These are phyloP conservation scores for Phytomonas serpens DNA, from an alignment of 208 protist species.

Conservation along the genomic window DNA sequence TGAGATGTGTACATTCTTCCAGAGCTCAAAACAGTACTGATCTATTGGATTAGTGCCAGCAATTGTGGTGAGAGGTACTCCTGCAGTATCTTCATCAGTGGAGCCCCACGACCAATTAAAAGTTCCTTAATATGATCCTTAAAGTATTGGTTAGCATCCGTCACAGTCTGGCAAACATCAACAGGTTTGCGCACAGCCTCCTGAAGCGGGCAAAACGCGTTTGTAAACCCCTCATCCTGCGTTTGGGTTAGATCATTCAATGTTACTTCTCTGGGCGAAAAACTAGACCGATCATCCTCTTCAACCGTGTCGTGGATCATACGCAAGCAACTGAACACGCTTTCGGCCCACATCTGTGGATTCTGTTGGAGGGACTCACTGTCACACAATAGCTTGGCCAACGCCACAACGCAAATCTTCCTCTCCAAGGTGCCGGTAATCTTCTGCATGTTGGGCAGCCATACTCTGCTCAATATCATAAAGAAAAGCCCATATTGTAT, in stretches of 20 bases:
- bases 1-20: constrained; percentile 7
- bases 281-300: constrained; percentile 73
- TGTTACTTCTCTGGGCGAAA: constrained; percentile 31
- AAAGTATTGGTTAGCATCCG: constrained; percentile 66
- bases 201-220: constrained; percentile 69
- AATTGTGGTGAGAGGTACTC: constrained; percentile 32
- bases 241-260: constrained; percentile 24
- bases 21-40: neutral
- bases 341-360: constrained; percentile 39
- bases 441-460: constrained; percentile 79
- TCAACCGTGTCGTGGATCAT: constrained; percentile 71
- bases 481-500: constrained; percentile 76
- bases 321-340: constrained; percentile 58
- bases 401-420: constrained; percentile 77
- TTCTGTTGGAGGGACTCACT: constrained; percentile 49
- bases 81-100: constrained; percentile 31
- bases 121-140: constrained; percentile 38
- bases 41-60: constrained; percentile 41
- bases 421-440: constrained; percentile 69
- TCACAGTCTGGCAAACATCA: constrained; percentile 59
- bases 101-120: constrained; percentile 28
- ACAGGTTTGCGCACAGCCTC: constrained; percentile 47
- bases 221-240: constrained; percentile 28
- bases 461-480: constrained; percentile 66
- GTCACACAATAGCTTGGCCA: constrained; percentile 66